A percentile compares a stretch with the other conserved stretches of the same genome.
These are phyloP conservation scores for Ogataea henricii DNA, from an alignment of 805 yeast species.

Conservation along the genomic window DNA sequence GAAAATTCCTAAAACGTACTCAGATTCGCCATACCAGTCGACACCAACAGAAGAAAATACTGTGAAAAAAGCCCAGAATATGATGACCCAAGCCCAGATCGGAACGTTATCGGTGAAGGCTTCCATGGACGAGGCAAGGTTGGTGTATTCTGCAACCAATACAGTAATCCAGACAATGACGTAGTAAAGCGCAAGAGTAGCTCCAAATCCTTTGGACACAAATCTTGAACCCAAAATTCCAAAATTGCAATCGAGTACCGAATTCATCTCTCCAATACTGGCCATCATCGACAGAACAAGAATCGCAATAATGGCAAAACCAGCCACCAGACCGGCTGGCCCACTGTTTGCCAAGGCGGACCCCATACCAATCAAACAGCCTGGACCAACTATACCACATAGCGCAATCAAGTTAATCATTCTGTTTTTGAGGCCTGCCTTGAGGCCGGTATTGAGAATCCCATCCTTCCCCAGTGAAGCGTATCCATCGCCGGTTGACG, in stretches of 20 bases:
- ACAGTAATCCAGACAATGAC: slow-evolving; percentile 59
- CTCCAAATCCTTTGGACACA: slow-evolving; percentile 59
- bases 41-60: slow-evolving; percentile 54
- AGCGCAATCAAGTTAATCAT: slow-evolving; percentile 53
- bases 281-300: slow-evolving; percentile 57
- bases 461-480: background rate
- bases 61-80: slow-evolving; percentile 54
- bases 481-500: background rate
- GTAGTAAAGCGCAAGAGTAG: slow-evolving; percentile 54
- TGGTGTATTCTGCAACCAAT: slow-evolving; percentile 55
- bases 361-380: slow-evolving; percentile 50
- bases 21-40: slow-evolving; percentile 57
- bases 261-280: slow-evolving; percentile 50
- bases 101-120: slow-evolving; percentile 56
- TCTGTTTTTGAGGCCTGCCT: slow-evolving; percentile 48
- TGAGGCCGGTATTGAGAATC: slow-evolving; percentile 1
- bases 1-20: slow-evolving; percentile 52
- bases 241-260: slow-evolving; percentile 55
- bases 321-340: slow-evolving; percentile 52
- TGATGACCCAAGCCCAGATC: slow-evolving; percentile 54
- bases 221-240: slow-evolving; percentile 52
- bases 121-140: slow-evolving; percentile 50
- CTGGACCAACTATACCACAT: slow-evolving; percentile 65
- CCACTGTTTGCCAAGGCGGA: slow-evolving; percentile 49
- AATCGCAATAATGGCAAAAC: slow-evolving; percentile 54